Evolutionary conservation across 345 rosid species (phyloP), one percentile per base, ranked within the genome.

Genomic region (Pseudoturritis turrita): DNA sequence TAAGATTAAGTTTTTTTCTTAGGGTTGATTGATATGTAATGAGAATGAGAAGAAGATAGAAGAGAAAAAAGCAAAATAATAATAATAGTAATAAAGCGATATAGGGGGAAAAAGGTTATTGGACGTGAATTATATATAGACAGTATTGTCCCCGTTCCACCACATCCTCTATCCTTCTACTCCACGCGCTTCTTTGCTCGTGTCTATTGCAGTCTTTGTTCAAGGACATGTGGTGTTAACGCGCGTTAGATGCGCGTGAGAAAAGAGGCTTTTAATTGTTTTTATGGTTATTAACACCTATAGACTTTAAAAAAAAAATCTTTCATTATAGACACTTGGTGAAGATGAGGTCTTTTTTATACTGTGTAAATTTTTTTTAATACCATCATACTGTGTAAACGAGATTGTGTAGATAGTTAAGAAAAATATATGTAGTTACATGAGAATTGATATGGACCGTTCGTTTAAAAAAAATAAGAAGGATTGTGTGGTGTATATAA

Each of bases 11-110:
- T 59, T 49, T 33, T 64, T 14, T 39, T 65, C 1, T 59, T 59
- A 60, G 73, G 73, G 68, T 74, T 67, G 68, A 59, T 51, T 40
- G 66, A 40, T 50, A 49, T 74, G 73, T 58, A 40, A 67, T 17
- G 56, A 50, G 46, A 74, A 58, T 25, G 17, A 40, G 61, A 67
- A 66, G 45, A 39, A 29, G 46, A 54, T 40, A 8, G 72, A 47
- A 65, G 14, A 26, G 41, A 45, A 12, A n/a, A 45, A 58, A 63
- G 21, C 55, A 12, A 12, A 53, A 26, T 23, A 51, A n/a, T 6
- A 57, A 37, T 8, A 28, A 29, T 31, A 18, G 44, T 44, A 49
- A 23, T 22, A 73, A 57, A 65, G 71, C 35, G 65, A 3, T 10
- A 62, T 8, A 17, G 14, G 7, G 40, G 37, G 2, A 33, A 47